These are phyloP conservation scores for Agapanthus africanus DNA, from an alignment of 106 monocot genomes.

Conservation along the genomic window DNA sequence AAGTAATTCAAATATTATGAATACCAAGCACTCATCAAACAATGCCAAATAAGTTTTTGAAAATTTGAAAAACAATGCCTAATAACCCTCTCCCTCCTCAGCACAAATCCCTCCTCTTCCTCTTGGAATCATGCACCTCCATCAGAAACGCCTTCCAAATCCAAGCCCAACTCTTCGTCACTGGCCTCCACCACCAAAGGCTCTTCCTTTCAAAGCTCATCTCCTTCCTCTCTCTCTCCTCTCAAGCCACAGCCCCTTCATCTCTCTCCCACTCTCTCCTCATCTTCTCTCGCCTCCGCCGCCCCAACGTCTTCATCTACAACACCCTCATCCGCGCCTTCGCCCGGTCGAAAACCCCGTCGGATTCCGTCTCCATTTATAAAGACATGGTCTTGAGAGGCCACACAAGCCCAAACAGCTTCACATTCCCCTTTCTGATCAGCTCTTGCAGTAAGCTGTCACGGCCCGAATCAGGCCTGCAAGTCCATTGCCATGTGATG, in stretches of 20 bases:
- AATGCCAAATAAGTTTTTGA: too few relatives aligned
- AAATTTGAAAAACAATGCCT: too few relatives aligned
- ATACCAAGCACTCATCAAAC: too few relatives aligned
- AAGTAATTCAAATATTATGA: too few relatives aligned
- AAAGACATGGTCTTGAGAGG: neutral
- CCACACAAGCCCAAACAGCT: conserved; percentile 3
- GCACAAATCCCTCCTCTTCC: too few relatives aligned
- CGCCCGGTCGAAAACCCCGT: conserved; percentile 1
- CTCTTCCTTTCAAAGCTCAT: too few relatives aligned
- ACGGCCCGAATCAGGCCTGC: conserved; percentile 4
- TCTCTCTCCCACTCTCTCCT: conserved; percentile 16
- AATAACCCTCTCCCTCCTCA: too few relatives aligned
- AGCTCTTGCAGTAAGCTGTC: conserved; percentile 17
- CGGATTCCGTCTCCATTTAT: conserved; percentile 5
- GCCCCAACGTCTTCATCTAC: conserved; percentile 9
- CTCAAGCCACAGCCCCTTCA: too few relatives aligned
- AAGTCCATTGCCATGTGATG: conserved; percentile 14
- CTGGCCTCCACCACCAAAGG: too few relatives aligned
- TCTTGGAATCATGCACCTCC: too few relatives aligned
- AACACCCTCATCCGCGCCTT: conserved; percentile 21
- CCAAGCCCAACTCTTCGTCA: too few relatives aligned
- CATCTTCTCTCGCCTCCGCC: conserved; percentile 15
- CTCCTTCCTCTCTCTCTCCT: neutral
- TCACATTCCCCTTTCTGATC: conserved; percentile 28
- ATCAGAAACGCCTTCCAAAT: too few relatives aligned